These are phyloP conservation scores for Ceriops tagal DNA, from an alignment of 345 rosid genomes.

Conservation along the genomic window DNA sequence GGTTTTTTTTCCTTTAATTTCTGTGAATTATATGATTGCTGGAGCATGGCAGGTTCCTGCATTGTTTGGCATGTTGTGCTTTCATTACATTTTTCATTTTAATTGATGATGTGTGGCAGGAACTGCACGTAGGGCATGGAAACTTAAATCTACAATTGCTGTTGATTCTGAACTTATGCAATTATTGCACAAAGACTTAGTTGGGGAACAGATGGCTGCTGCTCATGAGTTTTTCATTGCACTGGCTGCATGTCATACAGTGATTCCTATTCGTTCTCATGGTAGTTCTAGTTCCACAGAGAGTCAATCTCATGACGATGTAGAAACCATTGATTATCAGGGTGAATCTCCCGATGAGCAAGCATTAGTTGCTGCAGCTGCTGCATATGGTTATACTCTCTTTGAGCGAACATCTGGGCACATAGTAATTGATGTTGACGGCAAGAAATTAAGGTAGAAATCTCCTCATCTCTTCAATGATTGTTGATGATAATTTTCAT, in stretches of 20 bases:
- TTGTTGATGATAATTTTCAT: neutral
- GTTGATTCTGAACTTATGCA: slow-evolving; percentile 47
- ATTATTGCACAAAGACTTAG: slow-evolving; percentile 49
- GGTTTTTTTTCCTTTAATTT: neutral
- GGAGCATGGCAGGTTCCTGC: neutral
- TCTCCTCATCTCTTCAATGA: neutral
- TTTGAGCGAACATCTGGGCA: slow-evolving; percentile 82
- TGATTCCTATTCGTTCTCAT: slow-evolving; percentile 47
- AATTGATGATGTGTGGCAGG: slow-evolving; percentile 23
- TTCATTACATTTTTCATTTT: slow-evolving; percentile 6
- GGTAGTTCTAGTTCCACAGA: slow-evolving; percentile 10
- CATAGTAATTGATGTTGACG: slow-evolving; percentile 61
- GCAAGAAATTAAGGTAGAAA: slow-evolving; percentile 56
- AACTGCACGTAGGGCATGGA: slow-evolving; percentile 37
- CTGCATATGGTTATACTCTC: slow-evolving; percentile 66
- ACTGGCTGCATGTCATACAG: slow-evolving; percentile 68
- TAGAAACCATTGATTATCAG: slow-evolving; percentile 55
- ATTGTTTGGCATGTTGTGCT: neutral
- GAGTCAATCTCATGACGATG: slow-evolving; percentile 27
- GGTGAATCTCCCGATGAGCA: slow-evolving; percentile 92
- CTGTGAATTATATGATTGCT: neutral
- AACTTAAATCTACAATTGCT: slow-evolving; percentile 49
- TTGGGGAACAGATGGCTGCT: slow-evolving; percentile 48
- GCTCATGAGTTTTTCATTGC: slow-evolving; percentile 66
- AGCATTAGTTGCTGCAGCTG: slow-evolving; percentile 76